phyloP scores from a whole-genome alignment of 257 asterid species.

The Jasminum sambac region DNA sequence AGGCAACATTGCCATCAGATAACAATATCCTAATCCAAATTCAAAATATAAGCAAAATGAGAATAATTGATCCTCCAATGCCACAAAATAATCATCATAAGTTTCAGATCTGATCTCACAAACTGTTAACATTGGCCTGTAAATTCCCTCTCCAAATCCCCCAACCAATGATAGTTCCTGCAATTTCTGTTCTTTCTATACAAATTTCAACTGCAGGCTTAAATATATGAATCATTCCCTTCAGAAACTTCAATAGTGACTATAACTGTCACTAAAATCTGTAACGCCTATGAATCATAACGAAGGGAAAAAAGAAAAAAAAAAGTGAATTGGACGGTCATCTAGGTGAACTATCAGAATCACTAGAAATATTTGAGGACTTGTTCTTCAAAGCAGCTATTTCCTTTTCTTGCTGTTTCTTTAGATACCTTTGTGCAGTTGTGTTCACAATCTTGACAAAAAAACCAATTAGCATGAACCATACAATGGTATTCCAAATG shows the following conservation, averaged over 20 bases:
- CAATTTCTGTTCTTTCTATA: constrained; percentile 18
- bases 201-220: constrained; percentile 27
- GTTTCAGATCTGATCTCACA: neutral
- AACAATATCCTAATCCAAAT: constrained; percentile 1
- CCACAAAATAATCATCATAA: neutral
- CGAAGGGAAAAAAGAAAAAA: constrained; percentile 13
- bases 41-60: neutral
- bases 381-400: constrained; percentile 50
- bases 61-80: neutral
- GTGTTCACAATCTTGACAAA: constrained; percentile 65
- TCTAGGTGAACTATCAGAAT: constrained; percentile 38
- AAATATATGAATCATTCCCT: constrained; percentile 16
- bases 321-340: constrained; percentile 23
- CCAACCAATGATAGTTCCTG: constrained; percentile 17
- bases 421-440: constrained; percentile 59
- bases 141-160: constrained; percentile 9
- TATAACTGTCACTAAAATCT: constrained; percentile 13
- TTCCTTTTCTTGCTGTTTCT: constrained; percentile 61
- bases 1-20: neutral
- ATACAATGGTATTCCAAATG: constrained; percentile 68
- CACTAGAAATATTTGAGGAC: constrained; percentile 35
- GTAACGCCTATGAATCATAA: constrained; percentile 27
- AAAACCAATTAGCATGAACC: constrained; percentile 75
- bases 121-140: constrained; percentile 7
- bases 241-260: constrained; percentile 12